These are phyloP conservation scores for Ceratobasidium papillatum DNA, from an alignment of 1,284 basidiomycete species.

Conservation along the genomic window DNA sequence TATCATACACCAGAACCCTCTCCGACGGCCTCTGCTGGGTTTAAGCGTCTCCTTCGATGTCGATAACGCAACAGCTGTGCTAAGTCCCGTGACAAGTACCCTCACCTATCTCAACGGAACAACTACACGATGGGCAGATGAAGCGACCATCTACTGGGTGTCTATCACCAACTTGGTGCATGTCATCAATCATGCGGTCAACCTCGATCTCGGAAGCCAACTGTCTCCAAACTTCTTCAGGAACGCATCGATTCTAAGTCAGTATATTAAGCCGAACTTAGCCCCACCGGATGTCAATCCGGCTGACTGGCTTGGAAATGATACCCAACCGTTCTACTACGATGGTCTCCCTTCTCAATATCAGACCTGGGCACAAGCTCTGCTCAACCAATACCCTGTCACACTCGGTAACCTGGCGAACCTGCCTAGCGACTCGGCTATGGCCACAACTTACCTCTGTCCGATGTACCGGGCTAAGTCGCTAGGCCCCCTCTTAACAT, in stretches of 20 bases:
- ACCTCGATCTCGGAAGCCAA: constrained; percentile 25
- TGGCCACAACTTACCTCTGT: constrained; percentile 30
- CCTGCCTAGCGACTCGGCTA: not conserved
- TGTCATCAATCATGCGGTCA: constrained; percentile 7
- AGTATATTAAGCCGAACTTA: not conserved
- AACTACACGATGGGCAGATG: not conserved
- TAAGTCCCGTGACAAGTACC: not conserved
- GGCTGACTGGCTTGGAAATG: not conserved
- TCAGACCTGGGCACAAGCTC: constrained; percentile 22
- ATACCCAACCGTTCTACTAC: constrained; percentile 1
- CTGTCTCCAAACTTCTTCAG: not conserved
- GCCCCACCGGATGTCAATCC: not conserved
- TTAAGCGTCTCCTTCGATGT: not conserved
- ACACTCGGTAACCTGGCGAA: not conserved
- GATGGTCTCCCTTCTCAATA: not conserved
- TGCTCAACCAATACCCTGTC: constrained; percentile 2
- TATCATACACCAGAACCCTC: not conserved
- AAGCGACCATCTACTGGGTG: not conserved
- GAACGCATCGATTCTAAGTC: not conserved
- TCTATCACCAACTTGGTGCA: not conserved
- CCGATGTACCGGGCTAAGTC: constrained; percentile 22
- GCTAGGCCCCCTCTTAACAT: not conserved
- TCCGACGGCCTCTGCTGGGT: not conserved
- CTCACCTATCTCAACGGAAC: constrained; percentile 4
- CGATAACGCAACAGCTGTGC: not conserved